Percentiles rank a stretch among this genome's conserved stretches.
Evolutionary conservation across 2,329 filamentous ascomycete species (phyloP).

Genomic region (Aspergillus sojae): DNA sequence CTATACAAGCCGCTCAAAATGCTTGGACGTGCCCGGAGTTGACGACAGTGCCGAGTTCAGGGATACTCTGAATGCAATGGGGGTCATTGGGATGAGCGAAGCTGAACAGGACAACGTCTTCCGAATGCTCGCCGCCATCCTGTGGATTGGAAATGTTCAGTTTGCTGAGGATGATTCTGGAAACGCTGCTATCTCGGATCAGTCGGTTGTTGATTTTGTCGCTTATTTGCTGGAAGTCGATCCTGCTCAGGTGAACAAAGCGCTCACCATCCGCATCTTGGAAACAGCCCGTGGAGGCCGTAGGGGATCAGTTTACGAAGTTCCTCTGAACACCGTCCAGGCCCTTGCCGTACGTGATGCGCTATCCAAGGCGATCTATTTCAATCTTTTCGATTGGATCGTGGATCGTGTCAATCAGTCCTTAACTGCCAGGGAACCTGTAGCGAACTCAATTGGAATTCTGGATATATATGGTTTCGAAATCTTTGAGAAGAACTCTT

Average conservation of each 20-base stretch:
- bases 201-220: slow-evolving; percentile 90
- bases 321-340: slow-evolving; percentile 84
- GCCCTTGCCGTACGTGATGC: slow-evolving; percentile 87
- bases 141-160: slow-evolving; percentile 94
- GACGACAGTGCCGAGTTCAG: slow-evolving; percentile 87
- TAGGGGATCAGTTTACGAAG: slow-evolving; percentile 69
- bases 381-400: slow-evolving; percentile 98
- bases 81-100: slow-evolving; percentile 84
- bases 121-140: slow-evolving; percentile 84
- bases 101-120: slow-evolving; percentile 95
- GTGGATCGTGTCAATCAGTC: slow-evolving; percentile 89
- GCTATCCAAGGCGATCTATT: slow-evolving; percentile 92
- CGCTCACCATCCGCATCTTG: slow-evolving; percentile 85
- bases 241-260: slow-evolving; percentile 76
- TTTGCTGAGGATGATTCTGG: slow-evolving; percentile 88
- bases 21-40: slow-evolving; percentile 89
- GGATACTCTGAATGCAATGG: slow-evolving; percentile 93
- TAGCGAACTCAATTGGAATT: slow-evolving; percentile 88
- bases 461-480: slow-evolving; percentile 99
- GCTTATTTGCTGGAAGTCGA: slow-evolving; percentile 92
- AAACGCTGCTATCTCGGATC: slow-evolving; percentile 83
- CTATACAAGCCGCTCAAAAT: slow-evolving; percentile 93
- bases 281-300: slow-evolving; percentile 68
- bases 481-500: slow-evolving; percentile 98
- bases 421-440: slow-evolving; percentile 72